phyloP scores from a whole-genome alignment of 768 basidiomycete species.

The Boletus rubroflammeus region DNA sequence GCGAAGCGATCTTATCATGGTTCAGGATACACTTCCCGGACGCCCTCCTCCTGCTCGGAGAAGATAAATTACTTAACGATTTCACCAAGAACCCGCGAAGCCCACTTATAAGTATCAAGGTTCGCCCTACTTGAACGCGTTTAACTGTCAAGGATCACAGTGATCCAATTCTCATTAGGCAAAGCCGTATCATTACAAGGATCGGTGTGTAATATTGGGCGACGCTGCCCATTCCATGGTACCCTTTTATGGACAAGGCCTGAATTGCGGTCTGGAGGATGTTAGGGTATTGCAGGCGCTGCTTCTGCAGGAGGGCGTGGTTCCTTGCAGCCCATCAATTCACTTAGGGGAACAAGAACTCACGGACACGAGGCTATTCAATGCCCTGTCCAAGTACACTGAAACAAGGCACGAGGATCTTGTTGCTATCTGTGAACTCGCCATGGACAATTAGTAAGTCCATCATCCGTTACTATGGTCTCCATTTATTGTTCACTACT shows the following conservation, averaged over 20 bases:
- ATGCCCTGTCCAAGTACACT: conserved; percentile 76
- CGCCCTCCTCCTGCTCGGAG: conserved; percentile 82
- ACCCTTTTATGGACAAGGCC: conserved; percentile 96
- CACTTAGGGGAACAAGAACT: conserved; percentile 28
- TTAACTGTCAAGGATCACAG: conserved; percentile 16
- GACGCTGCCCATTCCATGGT: conserved; percentile 98
- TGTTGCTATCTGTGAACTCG: conserved; percentile 85
- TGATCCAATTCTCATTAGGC: conserved; percentile 44
- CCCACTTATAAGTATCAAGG: conserved; percentile 90
- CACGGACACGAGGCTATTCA: conserved; percentile 56
- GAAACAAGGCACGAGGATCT: conserved; percentile 82
- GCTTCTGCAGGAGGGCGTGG: conserved; percentile 68
- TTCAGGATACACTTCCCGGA: conserved; percentile 86
- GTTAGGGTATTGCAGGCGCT: conserved; percentile 82
- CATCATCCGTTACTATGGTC: conserved; percentile 25
- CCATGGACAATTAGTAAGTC: conserved; percentile 95
- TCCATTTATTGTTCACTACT: conserved; percentile 22
- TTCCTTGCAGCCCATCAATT: conserved; percentile 36
- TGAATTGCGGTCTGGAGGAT: conserved; percentile 97
- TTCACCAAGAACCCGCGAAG: conserved; percentile 84
- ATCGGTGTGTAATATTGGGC: conserved; percentile 83
- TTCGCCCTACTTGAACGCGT: conserved; percentile 38
- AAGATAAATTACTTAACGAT: conserved; percentile 69
- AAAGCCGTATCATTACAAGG: conserved; percentile 86
- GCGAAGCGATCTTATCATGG: conserved; percentile 61